Evolutionary conservation across 495 filamentous ascomycete genomes (phyloP).

Genomic region (Amorphotheca resinae): DNA sequence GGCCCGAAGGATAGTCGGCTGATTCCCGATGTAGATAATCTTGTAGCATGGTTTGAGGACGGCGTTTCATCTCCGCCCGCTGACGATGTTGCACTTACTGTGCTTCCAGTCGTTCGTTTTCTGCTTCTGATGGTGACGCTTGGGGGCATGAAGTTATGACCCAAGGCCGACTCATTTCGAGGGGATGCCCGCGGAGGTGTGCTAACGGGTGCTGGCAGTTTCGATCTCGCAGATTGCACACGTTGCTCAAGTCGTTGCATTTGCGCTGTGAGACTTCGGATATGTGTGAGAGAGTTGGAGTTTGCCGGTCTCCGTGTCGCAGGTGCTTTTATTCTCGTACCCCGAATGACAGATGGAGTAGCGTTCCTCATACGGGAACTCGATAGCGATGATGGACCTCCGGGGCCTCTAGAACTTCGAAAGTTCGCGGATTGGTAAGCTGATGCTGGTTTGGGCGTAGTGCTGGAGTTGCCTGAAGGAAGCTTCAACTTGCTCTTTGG

Average conservation of each 20-base stretch:
- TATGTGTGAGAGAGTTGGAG: conserved; percentile 83
- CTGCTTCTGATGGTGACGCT: conserved; percentile 66
- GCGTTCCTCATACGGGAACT: conserved; percentile 11
- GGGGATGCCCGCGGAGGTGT: conserved; percentile 78
- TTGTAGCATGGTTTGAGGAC: conserved; percentile 35
- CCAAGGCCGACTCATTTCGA: conserved; percentile 37
- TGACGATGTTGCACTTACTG: conserved; percentile 28
- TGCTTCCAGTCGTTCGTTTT: conserved; percentile 55
- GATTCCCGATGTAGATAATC: conserved; percentile 40
- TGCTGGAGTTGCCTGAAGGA: conserved; percentile 36
- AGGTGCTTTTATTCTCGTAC: conserved; percentile 17
- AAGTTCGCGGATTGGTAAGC: conserved; percentile 8
- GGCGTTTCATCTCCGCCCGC: conserved; percentile 28
- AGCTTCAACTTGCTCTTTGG: conserved; percentile 32
- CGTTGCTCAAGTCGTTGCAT: conserved; percentile 92
- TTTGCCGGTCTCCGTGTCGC: conserved; percentile 39
- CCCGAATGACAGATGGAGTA: conserved; percentile 21
- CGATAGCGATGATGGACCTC: conserved; percentile 11
- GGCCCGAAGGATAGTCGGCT: conserved; percentile 41
- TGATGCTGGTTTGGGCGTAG: conserved; percentile 32
- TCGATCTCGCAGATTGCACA: conserved; percentile 86
- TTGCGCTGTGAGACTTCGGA: conserved; percentile 83
- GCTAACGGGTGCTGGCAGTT: conserved; percentile 66
- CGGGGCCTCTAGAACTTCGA: conserved; percentile 17
- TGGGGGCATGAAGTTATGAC: conserved; percentile 48